Evolutionary conservation across 2,329 filamentous ascomycete genomes (phyloP).

Genomic region (Parascedosporium putredinis): DNA sequence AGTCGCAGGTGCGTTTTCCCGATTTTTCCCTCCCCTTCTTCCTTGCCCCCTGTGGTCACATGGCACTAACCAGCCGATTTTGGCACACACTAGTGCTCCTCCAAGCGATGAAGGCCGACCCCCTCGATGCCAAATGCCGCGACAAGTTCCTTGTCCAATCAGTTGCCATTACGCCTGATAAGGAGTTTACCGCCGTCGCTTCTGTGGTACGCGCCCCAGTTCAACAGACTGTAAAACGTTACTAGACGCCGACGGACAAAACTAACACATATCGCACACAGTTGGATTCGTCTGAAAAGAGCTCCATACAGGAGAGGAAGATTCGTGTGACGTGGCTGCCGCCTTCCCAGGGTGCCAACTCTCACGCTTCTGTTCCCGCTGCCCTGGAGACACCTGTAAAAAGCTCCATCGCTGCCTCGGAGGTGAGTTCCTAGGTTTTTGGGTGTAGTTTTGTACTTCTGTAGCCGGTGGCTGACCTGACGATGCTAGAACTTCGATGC

Average conservation of each 20-base stretch:
- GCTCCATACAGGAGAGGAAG: constrained; percentile 80
- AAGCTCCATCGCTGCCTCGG: neutral
- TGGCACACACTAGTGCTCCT: constrained; percentile 61
- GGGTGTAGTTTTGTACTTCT: too few species aligned
- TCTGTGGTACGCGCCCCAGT: constrained; percentile 55
- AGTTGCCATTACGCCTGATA: constrained; percentile 69
- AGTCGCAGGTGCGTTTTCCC: constrained; percentile 78
- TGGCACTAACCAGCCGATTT: constrained; percentile 13
- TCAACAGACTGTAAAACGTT: neutral
- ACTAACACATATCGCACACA: constrained; percentile 24
- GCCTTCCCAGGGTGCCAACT: constrained; percentile 39
- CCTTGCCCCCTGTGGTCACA: constrained; percentile 11
- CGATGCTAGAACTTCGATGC: constrained; percentile 22
- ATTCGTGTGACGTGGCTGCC: constrained; percentile 79
- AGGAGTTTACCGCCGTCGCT: constrained; percentile 62
- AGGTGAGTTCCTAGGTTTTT: too few species aligned
- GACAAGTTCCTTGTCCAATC: constrained; percentile 98
- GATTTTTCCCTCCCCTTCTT: neutral
- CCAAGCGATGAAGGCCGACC: constrained; percentile 96
- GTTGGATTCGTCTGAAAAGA: constrained; percentile 75
- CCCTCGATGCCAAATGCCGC: constrained; percentile 77
- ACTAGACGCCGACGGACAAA: neutral
- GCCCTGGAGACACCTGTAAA: constrained; percentile 10
- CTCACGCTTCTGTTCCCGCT: constrained; percentile 15
- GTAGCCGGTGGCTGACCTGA: too few species aligned